phyloP scores from a whole-genome alignment of 139 green algal genomes.

The Parachlorella kessleri region DNA sequence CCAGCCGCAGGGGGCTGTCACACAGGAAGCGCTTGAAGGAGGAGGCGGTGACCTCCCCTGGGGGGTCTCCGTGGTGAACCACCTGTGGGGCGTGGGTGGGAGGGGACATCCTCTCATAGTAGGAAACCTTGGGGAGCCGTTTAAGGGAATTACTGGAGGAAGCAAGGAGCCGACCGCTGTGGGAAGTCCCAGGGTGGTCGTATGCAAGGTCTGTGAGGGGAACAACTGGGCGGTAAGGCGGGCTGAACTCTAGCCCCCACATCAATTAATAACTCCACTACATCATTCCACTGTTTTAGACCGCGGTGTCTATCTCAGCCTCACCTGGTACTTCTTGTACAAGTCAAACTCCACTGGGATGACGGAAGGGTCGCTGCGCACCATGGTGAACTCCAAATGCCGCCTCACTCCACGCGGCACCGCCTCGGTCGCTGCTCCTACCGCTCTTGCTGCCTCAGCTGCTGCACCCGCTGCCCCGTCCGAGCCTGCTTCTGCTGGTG shows the following conservation, averaged over 20 bases:
- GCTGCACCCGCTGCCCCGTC: not conserved
- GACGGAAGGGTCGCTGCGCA: slow-evolving; percentile 19
- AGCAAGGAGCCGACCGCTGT: not conserved
- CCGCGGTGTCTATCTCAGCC: no score
- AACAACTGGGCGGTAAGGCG: no score
- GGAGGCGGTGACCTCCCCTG: slow-evolving; percentile 33
- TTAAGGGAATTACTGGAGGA: no score
- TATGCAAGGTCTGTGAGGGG: no score
- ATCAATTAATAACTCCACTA: no score
- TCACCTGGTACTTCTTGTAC: slow-evolving; percentile 44
- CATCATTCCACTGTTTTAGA: no score
- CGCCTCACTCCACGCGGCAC: slow-evolving; percentile 11
- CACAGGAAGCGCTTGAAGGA: slow-evolving; percentile 67
- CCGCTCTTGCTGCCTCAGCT: not conserved
- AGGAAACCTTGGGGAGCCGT: no score
- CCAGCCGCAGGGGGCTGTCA: slow-evolving; percentile 62
- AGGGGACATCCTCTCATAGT: no score
- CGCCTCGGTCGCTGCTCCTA: not conserved
- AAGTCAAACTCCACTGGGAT: slow-evolving; percentile 35
- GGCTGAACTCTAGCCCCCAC: no score
- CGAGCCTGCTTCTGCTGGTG: not conserved
- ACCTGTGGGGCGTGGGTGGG: not conserved
- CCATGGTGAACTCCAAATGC: slow-evolving; percentile 34
- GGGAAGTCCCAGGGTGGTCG: no score
- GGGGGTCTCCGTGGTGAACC: slow-evolving; percentile 63